A percentile compares a stretch with the other conserved stretches of the same genome.
Evolutionary conservation across 768 basidiomycete species (phyloP).

Genomic region (Brasilioporus rufonigricans): DNA sequence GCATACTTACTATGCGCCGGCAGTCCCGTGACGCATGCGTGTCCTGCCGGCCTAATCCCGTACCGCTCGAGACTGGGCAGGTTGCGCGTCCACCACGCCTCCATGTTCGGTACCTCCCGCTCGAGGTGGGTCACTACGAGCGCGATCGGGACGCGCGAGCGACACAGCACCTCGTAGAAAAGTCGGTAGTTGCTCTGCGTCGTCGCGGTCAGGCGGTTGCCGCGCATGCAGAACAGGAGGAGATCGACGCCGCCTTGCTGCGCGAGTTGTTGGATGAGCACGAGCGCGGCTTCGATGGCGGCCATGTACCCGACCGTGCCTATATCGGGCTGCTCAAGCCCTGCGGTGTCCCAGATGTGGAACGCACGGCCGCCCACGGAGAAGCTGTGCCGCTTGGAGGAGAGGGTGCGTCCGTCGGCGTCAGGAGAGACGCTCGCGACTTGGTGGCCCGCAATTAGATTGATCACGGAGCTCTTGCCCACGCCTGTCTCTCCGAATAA

Average conservation of each 20-base stretch:
- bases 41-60: conserved; percentile 21
- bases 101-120: conserved; percentile 27
- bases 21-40: conserved; percentile 32
- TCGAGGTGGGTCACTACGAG: conserved; percentile 40
- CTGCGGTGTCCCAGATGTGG: conserved; percentile 32
- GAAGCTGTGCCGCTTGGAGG: conserved; percentile 24
- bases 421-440: conserved; percentile 22
- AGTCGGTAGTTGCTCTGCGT: conserved; percentile 37
- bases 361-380: conserved; percentile 13
- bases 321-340: conserved; percentile 28
- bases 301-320: conserved; percentile 21
- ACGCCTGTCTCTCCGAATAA: conserved; percentile 43
- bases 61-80: conserved; percentile 15
- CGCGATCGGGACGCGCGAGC: conserved; percentile 26
- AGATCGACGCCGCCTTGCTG: conserved; percentile 36
- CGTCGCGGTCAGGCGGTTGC: conserved; percentile 35
- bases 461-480: conserved; percentile 31
- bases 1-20: conserved; percentile 17
- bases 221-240: conserved; percentile 40
- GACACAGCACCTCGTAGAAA: conserved; percentile 40
- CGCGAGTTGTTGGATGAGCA: conserved; percentile 34
- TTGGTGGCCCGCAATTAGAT: conserved; percentile 24
- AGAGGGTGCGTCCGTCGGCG: conserved; percentile 35
- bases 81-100: conserved; percentile 34
- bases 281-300: conserved; percentile 27